Evolutionary conservation across 2,329 filamentous ascomycete genomes (phyloP), one percentile per base, ranked within the genome.

Genomic region (Falciphora oryzae): DNA sequence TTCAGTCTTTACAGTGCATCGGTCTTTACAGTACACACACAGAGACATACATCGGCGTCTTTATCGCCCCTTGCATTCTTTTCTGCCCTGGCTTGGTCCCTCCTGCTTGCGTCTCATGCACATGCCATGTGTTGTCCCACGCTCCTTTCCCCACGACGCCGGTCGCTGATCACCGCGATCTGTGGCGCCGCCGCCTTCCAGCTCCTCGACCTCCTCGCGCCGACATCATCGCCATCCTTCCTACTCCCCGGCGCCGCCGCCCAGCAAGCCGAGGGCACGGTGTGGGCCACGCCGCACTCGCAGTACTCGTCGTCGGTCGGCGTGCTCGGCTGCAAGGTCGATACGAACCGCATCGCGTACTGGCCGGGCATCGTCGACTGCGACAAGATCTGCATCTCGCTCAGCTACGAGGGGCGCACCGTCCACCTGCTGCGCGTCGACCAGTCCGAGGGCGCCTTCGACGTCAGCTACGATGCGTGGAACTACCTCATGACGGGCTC

Each of bases 301-400:
- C 74, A 76, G 69, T 87, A 80, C 76, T 83, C 81, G 2, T 85
- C 82, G 22, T 85, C 83, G 4, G 74, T 85, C 66, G 85, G 85
- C 60, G 84, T 86, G 4, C 74, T 85, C 8, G 85, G 85, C 62
- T 87, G 85, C 80, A 83, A 85, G 74, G 79, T 87, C 73, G 74
- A 87, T 75, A 85, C 80, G 67, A 81, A 87, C 77, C 83, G 83
- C 57, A 79, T 87, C 56, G 85, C 85, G 67, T 87, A 87, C 79
- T 87, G 83, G 82, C 85, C 85, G 8, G 71, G 70, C 29, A 71
- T 76, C 5, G 77, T 84, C 61, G 77, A 78, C 75, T 87, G 85
- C 77, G 75, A 80, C 75, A 78, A 83, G 71, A 78, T 87, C 69
- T 87, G 85, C 74, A 76, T 86, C 69, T 80, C 81, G 73, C 75